Evolutionary conservation across 2,329 filamentous ascomycete species (phyloP).

Genomic region (Hypoxylon sp.): DNA sequence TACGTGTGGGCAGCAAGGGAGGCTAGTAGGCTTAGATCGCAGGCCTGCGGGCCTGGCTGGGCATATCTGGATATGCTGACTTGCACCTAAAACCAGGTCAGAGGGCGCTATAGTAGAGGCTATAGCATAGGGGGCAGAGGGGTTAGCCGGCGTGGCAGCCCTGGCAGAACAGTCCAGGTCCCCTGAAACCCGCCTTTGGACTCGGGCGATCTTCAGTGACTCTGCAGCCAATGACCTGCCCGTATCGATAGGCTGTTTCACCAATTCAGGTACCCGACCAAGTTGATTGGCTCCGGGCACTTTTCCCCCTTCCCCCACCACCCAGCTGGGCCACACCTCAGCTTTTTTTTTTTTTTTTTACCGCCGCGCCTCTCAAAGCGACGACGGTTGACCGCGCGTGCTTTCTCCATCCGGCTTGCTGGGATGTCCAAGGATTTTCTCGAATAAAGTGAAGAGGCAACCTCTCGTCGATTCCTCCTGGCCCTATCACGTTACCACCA

Average conservation of each 20-base stretch:
- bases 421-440: background rate
- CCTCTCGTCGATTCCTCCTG: background rate
- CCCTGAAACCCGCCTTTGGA: conserved; percentile 31
- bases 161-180: too few relatives aligned
- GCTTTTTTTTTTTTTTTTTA: conserved; percentile 26
- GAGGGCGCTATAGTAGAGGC: too few relatives aligned
- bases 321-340: conserved; percentile 17
- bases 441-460: too few relatives aligned
- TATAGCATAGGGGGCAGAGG: too few relatives aligned
- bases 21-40: too few relatives aligned
- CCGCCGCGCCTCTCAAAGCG: conserved; percentile 27
- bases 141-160: too few relatives aligned
- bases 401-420: conserved; percentile 1
- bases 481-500: conserved; percentile 2
- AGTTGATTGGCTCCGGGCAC: conserved; percentile 28
- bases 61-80: too few relatives aligned
- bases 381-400: conserved; percentile 17
- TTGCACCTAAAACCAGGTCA: too few relatives aligned
- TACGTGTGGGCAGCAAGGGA: background rate
- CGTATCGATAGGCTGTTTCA: conserved; percentile 27
- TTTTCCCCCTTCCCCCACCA: conserved; percentile 19
- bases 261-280: conserved; percentile 35
- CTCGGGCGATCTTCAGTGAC: conserved; percentile 20
- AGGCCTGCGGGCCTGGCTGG: too few relatives aligned
- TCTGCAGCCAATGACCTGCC: conserved; percentile 27